phyloP scores from a whole-genome alignment of 2,329 filamentous ascomycete species.

The Penicillium sp. region DNA sequence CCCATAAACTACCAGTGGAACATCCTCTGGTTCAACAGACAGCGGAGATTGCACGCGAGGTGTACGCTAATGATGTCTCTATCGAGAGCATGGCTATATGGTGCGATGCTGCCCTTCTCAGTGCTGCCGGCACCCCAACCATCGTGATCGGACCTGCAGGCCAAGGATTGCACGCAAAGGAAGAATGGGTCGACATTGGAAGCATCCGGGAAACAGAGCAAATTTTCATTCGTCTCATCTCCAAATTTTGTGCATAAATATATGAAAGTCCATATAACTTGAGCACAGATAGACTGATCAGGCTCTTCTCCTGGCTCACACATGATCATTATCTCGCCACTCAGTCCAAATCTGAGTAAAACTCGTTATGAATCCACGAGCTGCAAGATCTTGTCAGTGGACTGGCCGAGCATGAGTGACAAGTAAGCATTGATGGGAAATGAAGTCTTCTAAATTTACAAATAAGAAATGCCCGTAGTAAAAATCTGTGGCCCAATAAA shows the following conservation, averaged over 20 bases:
- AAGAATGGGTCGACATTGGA: background rate
- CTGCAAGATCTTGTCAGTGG: no score
- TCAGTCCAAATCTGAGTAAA: no score
- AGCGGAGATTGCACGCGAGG: background rate
- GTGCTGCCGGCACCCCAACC: background rate
- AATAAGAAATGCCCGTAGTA: no score
- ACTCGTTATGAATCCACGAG: no score
- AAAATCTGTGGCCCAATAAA: no score
- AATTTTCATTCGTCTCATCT: background rate
- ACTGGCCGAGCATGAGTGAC: no score
- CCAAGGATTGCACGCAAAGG: background rate
- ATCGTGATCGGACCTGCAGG: background rate
- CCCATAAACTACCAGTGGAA: background rate
- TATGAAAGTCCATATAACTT: no score
- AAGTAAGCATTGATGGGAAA: no score
- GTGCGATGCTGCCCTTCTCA: background rate
- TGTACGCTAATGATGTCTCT: background rate
- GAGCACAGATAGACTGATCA: no score
- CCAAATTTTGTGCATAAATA: background rate
- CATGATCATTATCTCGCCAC: no score
- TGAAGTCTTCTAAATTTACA: no score
- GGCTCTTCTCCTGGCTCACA: no score
- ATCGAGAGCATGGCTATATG: background rate
- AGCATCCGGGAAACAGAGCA: background rate
- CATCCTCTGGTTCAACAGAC: background rate